phyloP scores from a whole-genome alignment of 257 asterid genomes.

The Nicotiana tabacum region DNA sequence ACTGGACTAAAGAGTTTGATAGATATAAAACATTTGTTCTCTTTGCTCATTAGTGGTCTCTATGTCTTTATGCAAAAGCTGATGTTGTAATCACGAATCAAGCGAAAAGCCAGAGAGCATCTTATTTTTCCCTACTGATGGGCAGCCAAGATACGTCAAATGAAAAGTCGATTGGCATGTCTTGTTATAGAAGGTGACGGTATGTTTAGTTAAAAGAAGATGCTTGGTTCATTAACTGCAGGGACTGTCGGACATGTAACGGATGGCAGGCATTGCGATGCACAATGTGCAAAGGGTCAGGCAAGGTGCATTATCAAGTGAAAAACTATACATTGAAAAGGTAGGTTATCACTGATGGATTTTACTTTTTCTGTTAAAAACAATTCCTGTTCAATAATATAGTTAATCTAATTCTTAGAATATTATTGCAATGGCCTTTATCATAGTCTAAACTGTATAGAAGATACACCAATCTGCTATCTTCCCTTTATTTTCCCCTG shows the following conservation, averaged over 20 bases:
- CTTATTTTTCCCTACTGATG: background rate
- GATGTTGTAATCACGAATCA: background rate
- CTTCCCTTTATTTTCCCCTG: background rate
- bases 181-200: background rate
- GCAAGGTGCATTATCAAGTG: conserved; percentile 88
- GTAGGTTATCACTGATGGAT: conserved; percentile 29
- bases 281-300: conserved; percentile 92
- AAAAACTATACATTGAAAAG: conserved; percentile 72
- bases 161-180: background rate
- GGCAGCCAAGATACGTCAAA: background rate
- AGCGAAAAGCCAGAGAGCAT: background rate
- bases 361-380: background rate
- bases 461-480: background rate
- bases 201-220: conserved; percentile 3
- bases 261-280: conserved; percentile 98
- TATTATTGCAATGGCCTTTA: background rate
- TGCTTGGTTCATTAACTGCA: conserved; percentile 28
- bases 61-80: background rate
- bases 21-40: background rate
- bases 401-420: background rate
- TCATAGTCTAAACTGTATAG: background rate
- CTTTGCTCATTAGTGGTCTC: conserved; percentile 2
- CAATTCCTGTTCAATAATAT: background rate
- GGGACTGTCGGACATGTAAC: conserved; percentile 78
- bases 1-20: background rate